Conservation (phyloP, 805 yeast species). For the Pichia nakasei region DNA sequence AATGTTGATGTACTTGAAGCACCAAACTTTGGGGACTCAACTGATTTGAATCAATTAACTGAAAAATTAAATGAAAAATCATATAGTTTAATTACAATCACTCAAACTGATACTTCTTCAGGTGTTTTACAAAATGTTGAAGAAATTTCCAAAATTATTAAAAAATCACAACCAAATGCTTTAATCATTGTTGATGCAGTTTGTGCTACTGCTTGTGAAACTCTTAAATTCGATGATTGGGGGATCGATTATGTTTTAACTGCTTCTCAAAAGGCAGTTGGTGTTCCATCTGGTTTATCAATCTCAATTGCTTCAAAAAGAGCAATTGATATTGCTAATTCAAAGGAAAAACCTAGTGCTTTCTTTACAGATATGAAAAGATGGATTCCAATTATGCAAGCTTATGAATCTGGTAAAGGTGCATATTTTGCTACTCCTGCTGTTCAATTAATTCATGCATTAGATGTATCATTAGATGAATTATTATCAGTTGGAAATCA, state of each 20-base stretch:
- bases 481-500: constrained; percentile 34
- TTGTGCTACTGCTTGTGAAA: constrained; percentile 88
- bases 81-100: constrained; percentile 69
- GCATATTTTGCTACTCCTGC: constrained; percentile 98
- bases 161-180: constrained; percentile 64
- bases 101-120: constrained; percentile 95
- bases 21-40: constrained; percentile 56
- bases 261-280: constrained; percentile 93
- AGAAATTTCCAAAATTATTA: constrained; percentile 51
- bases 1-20: constrained; percentile 69
- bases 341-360: constrained; percentile 38
- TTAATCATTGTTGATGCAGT: constrained; percentile 88
- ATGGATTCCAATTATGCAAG: constrained; percentile 86
- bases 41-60: constrained; percentile 49
- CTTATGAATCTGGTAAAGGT: constrained; percentile 69
- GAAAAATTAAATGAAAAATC: constrained; percentile 35
- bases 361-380: constrained; percentile 66
- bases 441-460: constrained; percentile 74
- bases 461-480: constrained; percentile 66
- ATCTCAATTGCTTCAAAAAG: constrained; percentile 67
- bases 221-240: constrained; percentile 80
- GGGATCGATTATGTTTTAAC: constrained; percentile 80
- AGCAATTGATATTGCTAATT: constrained; percentile 55
- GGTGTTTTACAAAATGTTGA: constrained; percentile 78
- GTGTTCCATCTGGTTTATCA: constrained; percentile 88